Conservation (phyloP, 352 stramenopile species). For the Albugo candida region DNA sequence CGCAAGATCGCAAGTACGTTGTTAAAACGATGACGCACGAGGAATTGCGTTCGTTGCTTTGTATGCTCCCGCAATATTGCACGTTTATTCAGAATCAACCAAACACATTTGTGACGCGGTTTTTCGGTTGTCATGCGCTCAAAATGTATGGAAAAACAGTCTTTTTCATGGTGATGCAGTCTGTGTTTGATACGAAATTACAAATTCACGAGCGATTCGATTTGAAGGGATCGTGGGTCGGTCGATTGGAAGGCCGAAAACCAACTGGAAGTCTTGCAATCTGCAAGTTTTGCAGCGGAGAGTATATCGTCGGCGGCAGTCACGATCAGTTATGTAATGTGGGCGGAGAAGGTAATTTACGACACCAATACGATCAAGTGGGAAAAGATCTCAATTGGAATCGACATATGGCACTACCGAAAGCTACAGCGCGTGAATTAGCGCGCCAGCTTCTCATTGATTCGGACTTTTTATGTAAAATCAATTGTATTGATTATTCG, state of each 20-base stretch:
- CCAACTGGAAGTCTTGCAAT: conserved; percentile 47
- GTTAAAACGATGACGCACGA: conserved; percentile 75
- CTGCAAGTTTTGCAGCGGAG: conserved; percentile 74
- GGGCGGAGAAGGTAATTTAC: conserved; percentile 32
- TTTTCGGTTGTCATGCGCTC: conserved; percentile 76
- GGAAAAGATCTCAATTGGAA: conserved; percentile 81
- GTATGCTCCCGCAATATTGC: conserved; percentile 80
- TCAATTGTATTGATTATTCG: conserved; percentile 96
- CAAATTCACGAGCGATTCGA: conserved; percentile 81
- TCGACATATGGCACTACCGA: conserved; percentile 41
- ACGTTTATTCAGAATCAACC: conserved; percentile 55
- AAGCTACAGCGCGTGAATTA: conserved; percentile 48
- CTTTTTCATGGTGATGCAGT: conserved; percentile 76
- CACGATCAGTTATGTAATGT: conserved; percentile 56
- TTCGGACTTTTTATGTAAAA: conserved; percentile 83
- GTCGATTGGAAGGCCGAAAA: conserved; percentile 39
- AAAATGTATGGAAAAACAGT: conserved; percentile 74
- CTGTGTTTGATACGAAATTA: conserved; percentile 66
- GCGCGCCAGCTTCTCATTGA: conserved; percentile 79
- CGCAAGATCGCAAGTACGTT: conserved; percentile 73
- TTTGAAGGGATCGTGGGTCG: conserved; percentile 81
- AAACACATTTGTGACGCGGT: conserved; percentile 75
- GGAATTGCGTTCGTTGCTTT: conserved; percentile 66
- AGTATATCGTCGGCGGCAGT: conserved; percentile 76
- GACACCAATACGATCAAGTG: conserved; percentile 58